Evolutionary conservation across 163 green algal genomes (phyloP), one percentile per base, ranked within the genome.

Genomic region (Chloromonas sp.): DNA sequence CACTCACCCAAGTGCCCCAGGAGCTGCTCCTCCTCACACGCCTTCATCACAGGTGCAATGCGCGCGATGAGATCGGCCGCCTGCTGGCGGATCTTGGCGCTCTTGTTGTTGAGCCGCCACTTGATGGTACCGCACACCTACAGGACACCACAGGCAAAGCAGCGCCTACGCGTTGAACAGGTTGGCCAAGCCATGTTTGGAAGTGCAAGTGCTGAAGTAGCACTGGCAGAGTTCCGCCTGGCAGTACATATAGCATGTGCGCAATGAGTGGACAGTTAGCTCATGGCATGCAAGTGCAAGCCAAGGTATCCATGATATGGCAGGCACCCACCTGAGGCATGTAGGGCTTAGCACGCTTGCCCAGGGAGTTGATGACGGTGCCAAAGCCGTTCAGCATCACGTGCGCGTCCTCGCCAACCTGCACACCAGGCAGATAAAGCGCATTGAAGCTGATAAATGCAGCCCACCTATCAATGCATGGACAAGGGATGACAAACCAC

Each of bases 101-200:
- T 92, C 91, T 99, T 99, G 94, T 99, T 98, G 93, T 99, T 99
- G 59, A 99, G 94, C 60, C 97, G 92, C 97, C 97, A 99, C 93
- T 99, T 99, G 93, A 99, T 98, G 81, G 95, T 99, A 71, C 97
- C 97, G 90, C 93, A 98, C 83, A 99, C 98, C 36, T 36, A 82
- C 84, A 85, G 15, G 96, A 96, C 81, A 99, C 92, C 89, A 99
- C 99, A 2, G 97, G 96, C 91, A 11, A 11, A 36, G 36, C 36
- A 36, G 36, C 36, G 36, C 36, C 36, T 36, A 36, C 36, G 36
- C 36, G 36, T 36, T 36, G 36, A 36, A 36, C 36, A 36, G 36
- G 36, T 36, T 36, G 36, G 36, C 36, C 36, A 36, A 36, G 36
- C 36, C 36, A 36, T 36, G 36, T 36, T 36, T 36, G 36, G 36